Evolutionary conservation across 163 green algal species (phyloP).

Genomic region (Chlamydomonas reinhardtii): DNA sequence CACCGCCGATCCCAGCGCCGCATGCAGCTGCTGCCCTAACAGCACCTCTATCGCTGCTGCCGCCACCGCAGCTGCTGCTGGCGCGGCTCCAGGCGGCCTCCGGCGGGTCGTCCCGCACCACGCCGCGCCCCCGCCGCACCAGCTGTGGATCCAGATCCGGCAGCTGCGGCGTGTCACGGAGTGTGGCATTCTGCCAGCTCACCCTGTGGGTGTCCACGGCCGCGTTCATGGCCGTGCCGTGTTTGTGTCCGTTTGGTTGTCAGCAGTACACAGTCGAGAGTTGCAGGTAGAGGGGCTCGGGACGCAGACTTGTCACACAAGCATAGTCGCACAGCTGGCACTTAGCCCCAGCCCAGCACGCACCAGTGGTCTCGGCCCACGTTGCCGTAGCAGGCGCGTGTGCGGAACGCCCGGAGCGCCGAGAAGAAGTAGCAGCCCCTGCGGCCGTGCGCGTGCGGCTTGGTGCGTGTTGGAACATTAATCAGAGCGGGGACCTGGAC

Average conservation of each 20-base stretch:
- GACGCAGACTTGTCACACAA: too few relatives aligned
- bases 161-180: slow-evolving; percentile 73
- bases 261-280: too few relatives aligned
- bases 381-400: slow-evolving; percentile 31
- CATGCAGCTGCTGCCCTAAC: too few relatives aligned
- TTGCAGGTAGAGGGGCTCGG: too few relatives aligned
- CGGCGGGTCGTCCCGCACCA: slow-evolving; percentile 64
- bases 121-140: slow-evolving; percentile 37
- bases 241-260: not conserved
- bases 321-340: too few relatives aligned
- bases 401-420: slow-evolving; percentile 75
- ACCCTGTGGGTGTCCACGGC: too few relatives aligned
- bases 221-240: not conserved
- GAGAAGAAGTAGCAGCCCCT: slow-evolving; percentile 69
- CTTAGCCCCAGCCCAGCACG: not conserved
- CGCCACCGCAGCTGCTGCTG: not conserved
- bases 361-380: slow-evolving; percentile 40
- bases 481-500: too few relatives aligned
- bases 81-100: slow-evolving; percentile 17
- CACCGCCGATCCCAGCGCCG: not conserved
- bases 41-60: slow-evolving; percentile 6
- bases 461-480: not conserved
- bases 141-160: slow-evolving; percentile 53
- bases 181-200: slow-evolving; percentile 82
- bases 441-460: not conserved